A percentile compares a stretch with the other conserved stretches of the same genome.
phyloP scores from a whole-genome alignment of 139 green algal species.

The Marvania coccoides region DNA sequence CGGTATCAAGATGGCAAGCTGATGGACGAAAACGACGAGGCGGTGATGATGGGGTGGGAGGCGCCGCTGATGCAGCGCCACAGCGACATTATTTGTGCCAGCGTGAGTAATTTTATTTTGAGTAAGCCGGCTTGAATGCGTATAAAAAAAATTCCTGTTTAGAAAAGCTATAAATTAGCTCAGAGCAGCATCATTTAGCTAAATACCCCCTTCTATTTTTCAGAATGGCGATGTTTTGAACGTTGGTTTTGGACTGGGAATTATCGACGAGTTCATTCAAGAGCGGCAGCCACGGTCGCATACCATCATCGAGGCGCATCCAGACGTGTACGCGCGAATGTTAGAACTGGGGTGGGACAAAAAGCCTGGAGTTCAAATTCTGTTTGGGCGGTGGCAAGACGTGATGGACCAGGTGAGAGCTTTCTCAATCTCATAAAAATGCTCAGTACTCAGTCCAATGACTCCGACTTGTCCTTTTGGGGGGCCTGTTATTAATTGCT shows the following conservation, averaged over 20 bases:
- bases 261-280: slow-evolving; percentile 80
- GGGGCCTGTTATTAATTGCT: no score
- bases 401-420: slow-evolving; percentile 46
- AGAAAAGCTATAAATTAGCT: no score
- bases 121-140: no score
- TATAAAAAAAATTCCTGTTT: no score
- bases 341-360: slow-evolving; percentile 65
- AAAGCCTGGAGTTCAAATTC: slow-evolving; percentile 65
- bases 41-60: slow-evolving; percentile 98
- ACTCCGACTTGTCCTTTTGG: no score
- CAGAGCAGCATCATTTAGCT: background rate
- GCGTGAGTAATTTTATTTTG: no score
- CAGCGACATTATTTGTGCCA: slow-evolving; percentile 58
- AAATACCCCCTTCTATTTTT: background rate
- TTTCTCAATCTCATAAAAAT: background rate
- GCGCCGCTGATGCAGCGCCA: slow-evolving; percentile 85
- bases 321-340: slow-evolving; percentile 76
- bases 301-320: slow-evolving; percentile 94
- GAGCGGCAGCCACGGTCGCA: slow-evolving; percentile 46
- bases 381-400: slow-evolving; percentile 88
- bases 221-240: slow-evolving; percentile 80
- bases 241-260: slow-evolving; percentile 91
- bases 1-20: slow-evolving; percentile 33
- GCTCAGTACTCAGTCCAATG: no score
- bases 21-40: slow-evolving; percentile 77